Percentiles rank a stretch among this genome's conserved stretches.
Evolutionary conservation across 2,329 filamentous ascomycete species (phyloP).

Genomic region (Talaromyces sp.): DNA sequence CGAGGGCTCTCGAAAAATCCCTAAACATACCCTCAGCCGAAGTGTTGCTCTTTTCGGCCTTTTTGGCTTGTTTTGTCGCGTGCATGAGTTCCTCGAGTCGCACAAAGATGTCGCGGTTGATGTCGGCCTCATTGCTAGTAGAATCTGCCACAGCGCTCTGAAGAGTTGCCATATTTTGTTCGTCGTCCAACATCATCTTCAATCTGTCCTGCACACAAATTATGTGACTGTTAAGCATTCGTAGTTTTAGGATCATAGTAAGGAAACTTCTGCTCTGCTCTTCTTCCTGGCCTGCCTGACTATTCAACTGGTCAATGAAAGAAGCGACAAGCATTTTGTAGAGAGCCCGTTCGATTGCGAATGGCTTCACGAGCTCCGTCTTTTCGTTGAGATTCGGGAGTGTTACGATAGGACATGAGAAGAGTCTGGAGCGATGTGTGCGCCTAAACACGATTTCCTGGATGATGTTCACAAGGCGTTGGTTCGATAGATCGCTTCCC

Average conservation of each 20-base stretch:
- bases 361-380: slow-evolving; percentile 42
- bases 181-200: slow-evolving; percentile 1
- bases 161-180: slow-evolving; percentile 1
- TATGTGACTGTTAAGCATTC: slow-evolving; percentile 16
- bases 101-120: neutral
- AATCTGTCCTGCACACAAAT: slow-evolving; percentile 10
- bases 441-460: slow-evolving; percentile 52
- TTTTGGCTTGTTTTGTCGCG: neutral
- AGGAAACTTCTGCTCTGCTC: slow-evolving; percentile 14
- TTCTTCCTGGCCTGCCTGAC: neutral
- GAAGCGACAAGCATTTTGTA: slow-evolving; percentile 10
- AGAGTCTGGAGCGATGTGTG: slow-evolving; percentile 54
- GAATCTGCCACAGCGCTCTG: neutral
- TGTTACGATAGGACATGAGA: slow-evolving; percentile 53
- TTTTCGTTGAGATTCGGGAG: slow-evolving; percentile 50
- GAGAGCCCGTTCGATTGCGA: slow-evolving; percentile 2
- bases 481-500: slow-evolving; percentile 18
- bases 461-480: slow-evolving; percentile 30
- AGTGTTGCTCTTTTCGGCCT: neutral
- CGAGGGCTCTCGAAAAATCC: slow-evolving; percentile 3
- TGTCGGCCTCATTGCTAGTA: neutral
- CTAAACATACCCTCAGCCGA: slow-evolving; percentile 10
- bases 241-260: slow-evolving; percentile 9
- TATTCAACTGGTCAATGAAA: slow-evolving; percentile 9
- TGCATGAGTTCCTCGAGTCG: neutral